Percentiles rank a stretch among this genome's conserved stretches.
These are phyloP conservation scores for Phialophora tarda DNA, from an alignment of 2,329 filamentous ascomycete genomes.

Conservation along the genomic window DNA sequence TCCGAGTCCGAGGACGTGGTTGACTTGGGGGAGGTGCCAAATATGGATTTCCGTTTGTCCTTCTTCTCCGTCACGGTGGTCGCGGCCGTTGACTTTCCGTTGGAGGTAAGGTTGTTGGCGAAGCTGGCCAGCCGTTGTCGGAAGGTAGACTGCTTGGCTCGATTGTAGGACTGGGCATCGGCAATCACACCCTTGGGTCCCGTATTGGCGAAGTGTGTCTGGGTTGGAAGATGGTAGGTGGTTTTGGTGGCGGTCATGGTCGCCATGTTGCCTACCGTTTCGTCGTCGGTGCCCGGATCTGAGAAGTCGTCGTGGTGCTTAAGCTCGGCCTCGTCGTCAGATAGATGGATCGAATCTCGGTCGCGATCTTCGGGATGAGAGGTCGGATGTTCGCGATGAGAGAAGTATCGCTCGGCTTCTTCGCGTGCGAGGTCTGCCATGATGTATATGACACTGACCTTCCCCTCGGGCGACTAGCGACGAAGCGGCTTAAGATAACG, in stretches of 20 bases:
- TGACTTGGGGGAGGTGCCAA: conserved; percentile 31
- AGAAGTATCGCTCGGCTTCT: conserved; percentile 53
- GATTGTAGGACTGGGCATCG: conserved; percentile 57
- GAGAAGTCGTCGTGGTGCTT: conserved; percentile 36
- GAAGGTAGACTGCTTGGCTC: conserved; percentile 55
- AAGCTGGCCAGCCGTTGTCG: conserved; percentile 48
- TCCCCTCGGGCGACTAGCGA: conserved; percentile 13
- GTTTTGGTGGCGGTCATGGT: conserved; percentile 44
- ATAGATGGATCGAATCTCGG: conserved; percentile 29
- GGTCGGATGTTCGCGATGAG: conserved; percentile 44
- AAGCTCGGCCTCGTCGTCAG: conserved; percentile 34
- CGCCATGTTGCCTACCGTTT: conserved; percentile 45
- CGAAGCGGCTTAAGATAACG: background rate
- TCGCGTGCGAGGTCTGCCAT: conserved; percentile 53
- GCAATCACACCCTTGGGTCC: conserved; percentile 59
- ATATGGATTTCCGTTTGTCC: conserved; percentile 34
- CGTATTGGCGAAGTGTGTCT: conserved; percentile 56
- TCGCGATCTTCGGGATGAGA: conserved; percentile 53
- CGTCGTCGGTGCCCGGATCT: conserved; percentile 43
- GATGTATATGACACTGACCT: conserved; percentile 39
- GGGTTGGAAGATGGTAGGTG: conserved; percentile 53
- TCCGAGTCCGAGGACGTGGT: conserved; percentile 31
- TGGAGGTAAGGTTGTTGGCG: conserved; percentile 29
- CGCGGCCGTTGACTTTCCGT: conserved; percentile 13
- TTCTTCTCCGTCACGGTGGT: conserved; percentile 36